Conservation (phyloP, 495 filamentous ascomycete species). For the Aspergillus ellipticus region DNA sequence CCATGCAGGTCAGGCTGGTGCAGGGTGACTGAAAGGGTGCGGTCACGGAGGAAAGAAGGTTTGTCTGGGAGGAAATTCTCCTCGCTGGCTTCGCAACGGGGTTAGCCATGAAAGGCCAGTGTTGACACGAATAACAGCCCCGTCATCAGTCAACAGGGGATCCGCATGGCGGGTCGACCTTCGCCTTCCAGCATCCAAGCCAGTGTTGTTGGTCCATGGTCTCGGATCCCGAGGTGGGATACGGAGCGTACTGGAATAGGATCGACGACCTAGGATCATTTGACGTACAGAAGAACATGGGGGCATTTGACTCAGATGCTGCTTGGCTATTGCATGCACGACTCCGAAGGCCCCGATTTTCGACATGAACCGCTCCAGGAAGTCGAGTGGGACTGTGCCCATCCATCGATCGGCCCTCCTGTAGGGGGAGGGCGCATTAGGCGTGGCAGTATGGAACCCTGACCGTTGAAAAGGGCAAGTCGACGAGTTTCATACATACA, state of each 20-base stretch:
- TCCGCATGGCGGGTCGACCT: not conserved
- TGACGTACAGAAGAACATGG: not conserved
- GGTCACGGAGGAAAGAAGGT: not conserved
- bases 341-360: not conserved
- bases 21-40: not conserved
- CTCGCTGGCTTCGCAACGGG: slow-evolving; percentile 8
- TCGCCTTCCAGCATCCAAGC: not conserved
- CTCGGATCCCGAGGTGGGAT: not conserved
- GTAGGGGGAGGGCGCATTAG: not conserved
- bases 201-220: not conserved
- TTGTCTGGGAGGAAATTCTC: not conserved
- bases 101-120: slow-evolving; percentile 7
- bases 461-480: slow-evolving; percentile 7
- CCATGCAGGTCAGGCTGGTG: not conserved
- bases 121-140: slow-evolving; percentile 8
- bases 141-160: not conserved
- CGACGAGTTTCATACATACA: slow-evolving; percentile 4
- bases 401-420: not conserved
- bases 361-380: slow-evolving; percentile 1
- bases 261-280: not conserved
- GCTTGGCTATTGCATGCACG: slow-evolving; percentile 1
- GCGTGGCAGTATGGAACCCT: not conserved
- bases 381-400: not conserved
- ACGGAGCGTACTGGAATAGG: not conserved
- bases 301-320: slow-evolving; percentile 2